Conservation (phyloP, 805 yeast species). For the Dipodascopsis tothii region DNA sequence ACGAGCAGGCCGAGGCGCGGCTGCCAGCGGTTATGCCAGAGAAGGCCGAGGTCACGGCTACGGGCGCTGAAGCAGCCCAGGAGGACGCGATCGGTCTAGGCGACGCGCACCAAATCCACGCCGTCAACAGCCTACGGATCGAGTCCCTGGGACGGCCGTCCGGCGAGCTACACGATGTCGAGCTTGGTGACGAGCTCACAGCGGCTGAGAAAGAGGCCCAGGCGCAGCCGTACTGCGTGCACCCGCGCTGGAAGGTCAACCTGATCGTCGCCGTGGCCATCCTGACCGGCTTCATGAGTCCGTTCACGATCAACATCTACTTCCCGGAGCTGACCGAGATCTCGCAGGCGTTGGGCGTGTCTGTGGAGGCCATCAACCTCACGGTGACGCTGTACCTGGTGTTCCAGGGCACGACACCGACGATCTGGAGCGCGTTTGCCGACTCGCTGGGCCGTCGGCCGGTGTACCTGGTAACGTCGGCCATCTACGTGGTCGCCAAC, state of each 20-base stretch:
- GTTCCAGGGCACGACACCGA: slow-evolving; percentile 71
- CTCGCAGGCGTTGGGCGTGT: slow-evolving; percentile 45
- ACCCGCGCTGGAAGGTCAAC: neutral
- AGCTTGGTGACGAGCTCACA: too few species aligned
- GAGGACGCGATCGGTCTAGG: too few species aligned
- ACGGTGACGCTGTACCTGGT: slow-evolving; percentile 69
- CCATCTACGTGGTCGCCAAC: slow-evolving; percentile 53
- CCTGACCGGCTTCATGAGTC: slow-evolving; percentile 53
- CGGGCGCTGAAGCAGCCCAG: too few species aligned
- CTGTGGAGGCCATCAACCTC: slow-evolving; percentile 54
- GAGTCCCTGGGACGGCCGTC: too few species aligned
- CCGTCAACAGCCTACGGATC: too few species aligned
- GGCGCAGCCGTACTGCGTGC: neutral
- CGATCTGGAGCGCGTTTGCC: slow-evolving; percentile 56
- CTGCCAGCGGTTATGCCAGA: too few species aligned
- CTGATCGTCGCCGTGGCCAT: slow-evolving; percentile 37
- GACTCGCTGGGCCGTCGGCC: slow-evolving; percentile 73
- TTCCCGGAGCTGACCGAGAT: slow-evolving; percentile 68
- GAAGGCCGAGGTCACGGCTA: too few species aligned
- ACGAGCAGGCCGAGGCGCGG: too few species aligned
- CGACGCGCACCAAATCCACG: too few species aligned
- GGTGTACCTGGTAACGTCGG: slow-evolving; percentile 46
- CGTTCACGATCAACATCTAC: slow-evolving; percentile 68
- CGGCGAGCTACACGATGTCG: too few species aligned
- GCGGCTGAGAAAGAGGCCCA: too few species aligned